Evolutionary conservation across 2,329 filamentous ascomycete species (phyloP).

Genomic region (Akanthomyces uredinophilus): DNA sequence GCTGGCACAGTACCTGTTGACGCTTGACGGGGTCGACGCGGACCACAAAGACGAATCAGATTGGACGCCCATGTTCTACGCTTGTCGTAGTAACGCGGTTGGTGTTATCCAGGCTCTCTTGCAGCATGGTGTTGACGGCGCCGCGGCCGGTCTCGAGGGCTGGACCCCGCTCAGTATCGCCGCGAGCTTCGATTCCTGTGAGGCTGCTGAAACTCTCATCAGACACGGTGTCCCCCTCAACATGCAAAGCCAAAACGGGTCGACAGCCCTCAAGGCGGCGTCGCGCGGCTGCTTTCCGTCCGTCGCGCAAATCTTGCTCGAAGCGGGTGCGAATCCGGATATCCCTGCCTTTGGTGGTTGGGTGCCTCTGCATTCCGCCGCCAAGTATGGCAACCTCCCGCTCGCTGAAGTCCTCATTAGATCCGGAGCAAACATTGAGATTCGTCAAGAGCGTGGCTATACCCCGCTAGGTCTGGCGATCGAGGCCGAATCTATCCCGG

Average conservation of each 20-base stretch:
- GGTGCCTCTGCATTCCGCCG: slow-evolving; percentile 17
- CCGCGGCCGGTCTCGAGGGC: slow-evolving; percentile 11
- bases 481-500: neutral
- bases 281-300: slow-evolving; percentile 10
- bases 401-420: slow-evolving; percentile 13
- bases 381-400: slow-evolving; percentile 13
- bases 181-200: slow-evolving; percentile 15
- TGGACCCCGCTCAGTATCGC: slow-evolving; percentile 17
- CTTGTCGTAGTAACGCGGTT: slow-evolving; percentile 11
- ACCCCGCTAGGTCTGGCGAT: slow-evolving; percentile 15
- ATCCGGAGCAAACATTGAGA: slow-evolving; percentile 6
- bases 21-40: slow-evolving; percentile 3
- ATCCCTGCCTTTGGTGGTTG: slow-evolving; percentile 10
- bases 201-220: slow-evolving; percentile 13
- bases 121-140: slow-evolving; percentile 8
- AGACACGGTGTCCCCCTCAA: slow-evolving; percentile 9
- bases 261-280: slow-evolving; percentile 16
- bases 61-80: slow-evolving; percentile 16
- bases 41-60: neutral
- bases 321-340: slow-evolving; percentile 15
- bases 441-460: slow-evolving; percentile 15
- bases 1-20: slow-evolving; percentile 10
- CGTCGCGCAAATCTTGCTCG: slow-evolving; percentile 14
- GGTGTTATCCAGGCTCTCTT: slow-evolving; percentile 13
- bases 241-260: slow-evolving; percentile 11